Conservation (phyloP, 257 asterid species). For the Echites panduratus region DNA sequence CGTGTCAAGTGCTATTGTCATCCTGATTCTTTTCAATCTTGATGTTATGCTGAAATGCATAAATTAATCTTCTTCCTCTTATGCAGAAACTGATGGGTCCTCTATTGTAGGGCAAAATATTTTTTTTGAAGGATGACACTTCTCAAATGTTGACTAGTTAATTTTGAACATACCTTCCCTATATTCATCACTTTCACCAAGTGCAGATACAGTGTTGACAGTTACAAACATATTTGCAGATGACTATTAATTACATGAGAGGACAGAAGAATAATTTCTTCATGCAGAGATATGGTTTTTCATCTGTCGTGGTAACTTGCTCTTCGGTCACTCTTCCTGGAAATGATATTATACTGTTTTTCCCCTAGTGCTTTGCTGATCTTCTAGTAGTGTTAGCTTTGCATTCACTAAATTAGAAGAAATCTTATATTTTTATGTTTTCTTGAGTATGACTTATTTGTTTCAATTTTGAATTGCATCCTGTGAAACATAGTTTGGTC, state of each 20-base stretch:
- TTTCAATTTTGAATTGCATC: neutral
- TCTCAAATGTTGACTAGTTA: neutral
- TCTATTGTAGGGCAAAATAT: neutral
- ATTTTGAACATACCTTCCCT: neutral
- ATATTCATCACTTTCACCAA: neutral
- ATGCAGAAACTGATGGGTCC: neutral
- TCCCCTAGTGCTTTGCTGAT: neutral
- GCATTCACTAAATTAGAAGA: neutral
- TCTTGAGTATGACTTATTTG: neutral
- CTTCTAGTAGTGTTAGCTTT: neutral
- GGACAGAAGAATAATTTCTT: slow-evolving; percentile 67
- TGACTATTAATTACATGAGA: slow-evolving; percentile 82
- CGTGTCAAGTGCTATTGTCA: slow-evolving; percentile 1
- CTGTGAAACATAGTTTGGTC: neutral
- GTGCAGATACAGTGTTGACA: neutral
- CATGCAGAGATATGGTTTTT: slow-evolving; percentile 93
- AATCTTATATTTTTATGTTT: neutral
- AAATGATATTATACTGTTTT: slow-evolving; percentile 4
- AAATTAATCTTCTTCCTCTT: neutral
- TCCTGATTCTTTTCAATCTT: neutral
- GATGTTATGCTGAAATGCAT: neutral
- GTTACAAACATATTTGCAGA: slow-evolving; percentile 44
- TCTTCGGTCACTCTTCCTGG: slow-evolving; percentile 4
- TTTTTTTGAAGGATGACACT: neutral
- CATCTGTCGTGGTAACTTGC: slow-evolving; percentile 82